These are phyloP conservation scores for Ceriops zippeliana DNA, from an alignment of 345 rosid species.

Conservation along the genomic window DNA sequence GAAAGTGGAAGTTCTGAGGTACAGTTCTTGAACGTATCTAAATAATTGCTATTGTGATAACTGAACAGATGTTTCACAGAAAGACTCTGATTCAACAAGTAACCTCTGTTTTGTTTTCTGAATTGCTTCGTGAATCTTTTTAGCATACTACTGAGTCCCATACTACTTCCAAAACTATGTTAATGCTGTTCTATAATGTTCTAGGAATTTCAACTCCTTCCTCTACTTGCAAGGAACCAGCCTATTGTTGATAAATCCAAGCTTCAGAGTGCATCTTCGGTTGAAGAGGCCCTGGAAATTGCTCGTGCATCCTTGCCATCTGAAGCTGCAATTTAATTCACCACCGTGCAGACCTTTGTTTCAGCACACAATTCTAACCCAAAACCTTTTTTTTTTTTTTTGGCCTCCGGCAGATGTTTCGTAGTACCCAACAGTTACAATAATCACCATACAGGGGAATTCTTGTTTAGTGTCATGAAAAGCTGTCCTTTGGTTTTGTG, in stretches of 20 bases:
- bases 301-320: conserved; percentile 44
- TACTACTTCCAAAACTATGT: too few species aligned
- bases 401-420: neutral
- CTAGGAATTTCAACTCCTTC: conserved; percentile 84
- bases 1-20: conserved; percentile 98
- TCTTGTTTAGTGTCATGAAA: neutral
- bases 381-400: neutral
- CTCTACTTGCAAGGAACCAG: conserved; percentile 75
- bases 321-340: conserved; percentile 24
- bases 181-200: neutral
- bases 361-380: neutral
- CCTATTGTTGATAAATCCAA: conserved; percentile 67
- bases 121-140: neutral
- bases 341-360: neutral
- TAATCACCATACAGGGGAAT: conserved; percentile 2
- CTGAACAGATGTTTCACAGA: too few species aligned
- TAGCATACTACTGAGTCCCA: neutral
- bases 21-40: conserved; percentile 11
- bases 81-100: too few species aligned
- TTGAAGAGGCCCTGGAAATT: conserved; percentile 79
- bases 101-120: neutral
- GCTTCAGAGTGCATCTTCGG: conserved; percentile 77
- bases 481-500: neutral
- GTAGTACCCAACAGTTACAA: neutral
- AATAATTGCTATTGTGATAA: too few species aligned